Evolutionary conservation across 495 filamentous ascomycete genomes (phyloP), one percentile per base, ranked within the genome.

Genomic region (Delitschia confertaspora): DNA sequence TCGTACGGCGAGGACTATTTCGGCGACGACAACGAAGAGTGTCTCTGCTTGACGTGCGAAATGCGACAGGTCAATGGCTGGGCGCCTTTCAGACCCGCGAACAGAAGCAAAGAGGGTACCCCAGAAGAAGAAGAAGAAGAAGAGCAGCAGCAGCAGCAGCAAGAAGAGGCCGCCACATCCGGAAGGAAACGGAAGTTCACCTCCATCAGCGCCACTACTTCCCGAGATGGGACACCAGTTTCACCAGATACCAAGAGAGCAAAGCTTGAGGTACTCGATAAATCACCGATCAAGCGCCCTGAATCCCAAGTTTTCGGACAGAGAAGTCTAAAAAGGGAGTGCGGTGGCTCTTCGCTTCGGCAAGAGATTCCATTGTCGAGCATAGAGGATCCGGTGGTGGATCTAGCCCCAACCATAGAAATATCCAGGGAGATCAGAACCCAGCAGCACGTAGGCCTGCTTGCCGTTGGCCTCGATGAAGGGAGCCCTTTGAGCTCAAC

Each of bases 1-100:
- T 84, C 76, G 3, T 99, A 99, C 59, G 84, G 88, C 9, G 87
- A 93, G 23, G 83, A 91, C 56, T 99, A 99, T 59, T 99, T 99
- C 63, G 91, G 93, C 3, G 78, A 81, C 26, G 79, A 88, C 53
- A 99, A 99, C 53, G 85, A 85, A 57, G 93, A 99, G 60, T 99
- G 91, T 61, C 69, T 99, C 2, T 99, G 91, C 60, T 65, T 69
- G 44, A 88, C 84, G 0, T 99, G 91, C 56, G 91, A 99, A 64
- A 63, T 69, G n/a, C 65, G 69, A 8, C 66, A 71, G 42, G 67
- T 72, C 20, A 94, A 93, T 63, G 93, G 91, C 6, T 98, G 93
- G 93, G 69, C 75, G 38, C 51, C 55, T 23, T 42, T 39, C 34
- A 49, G 41, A 14, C 26, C 24, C 16, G 32, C 32, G 0, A 50